Evolutionary conservation across 495 filamentous ascomycete species (phyloP).

Genomic region (Podospora pseudoanserina): DNA sequence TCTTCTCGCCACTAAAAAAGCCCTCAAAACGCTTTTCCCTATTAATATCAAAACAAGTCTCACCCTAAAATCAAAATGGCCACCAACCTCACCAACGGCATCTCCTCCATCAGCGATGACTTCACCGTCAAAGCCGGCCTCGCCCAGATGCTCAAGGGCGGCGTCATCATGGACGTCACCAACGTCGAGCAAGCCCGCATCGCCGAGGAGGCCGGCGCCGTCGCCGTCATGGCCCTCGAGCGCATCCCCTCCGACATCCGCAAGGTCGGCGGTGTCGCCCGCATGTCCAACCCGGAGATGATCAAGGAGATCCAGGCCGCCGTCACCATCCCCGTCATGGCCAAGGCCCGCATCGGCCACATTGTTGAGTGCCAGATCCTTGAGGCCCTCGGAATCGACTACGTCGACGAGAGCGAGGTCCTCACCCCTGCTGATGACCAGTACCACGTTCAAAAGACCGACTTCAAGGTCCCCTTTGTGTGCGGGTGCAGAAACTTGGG

Average conservation of each 20-base stretch:
- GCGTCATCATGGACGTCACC: slow-evolving; percentile 99
- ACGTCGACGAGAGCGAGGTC: slow-evolving; percentile 97
- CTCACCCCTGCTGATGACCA: slow-evolving; percentile 88
- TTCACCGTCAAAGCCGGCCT: slow-evolving; percentile 89
- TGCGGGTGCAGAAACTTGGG: slow-evolving; percentile 95
- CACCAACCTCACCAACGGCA: slow-evolving; percentile 22
- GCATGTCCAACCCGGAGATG: slow-evolving; percentile 95
- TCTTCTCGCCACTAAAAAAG: not conserved
- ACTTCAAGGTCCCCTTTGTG: slow-evolving; percentile 85
- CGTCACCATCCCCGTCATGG: slow-evolving; percentile 99
- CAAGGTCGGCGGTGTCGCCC: slow-evolving; percentile 83
- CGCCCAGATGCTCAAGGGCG: slow-evolving; percentile 96
- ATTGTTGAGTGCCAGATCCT: slow-evolving; percentile 99
- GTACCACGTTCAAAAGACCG: slow-evolving; percentile 87
- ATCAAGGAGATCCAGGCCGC: slow-evolving; percentile 94
- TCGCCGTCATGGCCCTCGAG: slow-evolving; percentile 97
- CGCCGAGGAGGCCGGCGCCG: slow-evolving; percentile 93
- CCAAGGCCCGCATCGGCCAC: slow-evolving; percentile 96
- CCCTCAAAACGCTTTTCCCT: not conserved
- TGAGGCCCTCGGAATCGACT: slow-evolving; percentile 90
- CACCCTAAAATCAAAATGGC: slow-evolving; percentile 18
- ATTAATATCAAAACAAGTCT: not conserved
- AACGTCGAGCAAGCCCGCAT: slow-evolving; percentile 93
- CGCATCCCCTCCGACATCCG: slow-evolving; percentile 97
- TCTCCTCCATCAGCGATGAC: slow-evolving; percentile 27